Conservation (phyloP, 2,329 filamentous ascomycete genomes). For the Sporothrix brasiliensis region DNA sequence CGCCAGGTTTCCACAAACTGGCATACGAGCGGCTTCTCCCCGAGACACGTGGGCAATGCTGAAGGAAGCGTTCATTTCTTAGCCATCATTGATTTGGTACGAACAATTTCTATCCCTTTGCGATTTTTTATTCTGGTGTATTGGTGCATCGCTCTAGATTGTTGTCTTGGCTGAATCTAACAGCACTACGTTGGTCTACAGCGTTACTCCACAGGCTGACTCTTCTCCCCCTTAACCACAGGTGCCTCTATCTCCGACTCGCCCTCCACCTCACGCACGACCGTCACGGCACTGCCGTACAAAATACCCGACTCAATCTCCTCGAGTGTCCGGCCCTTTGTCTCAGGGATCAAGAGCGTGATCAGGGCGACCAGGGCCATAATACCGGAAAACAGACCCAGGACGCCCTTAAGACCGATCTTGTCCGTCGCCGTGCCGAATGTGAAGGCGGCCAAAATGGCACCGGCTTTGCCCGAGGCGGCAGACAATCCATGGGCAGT, state of each 20-base stretch:
- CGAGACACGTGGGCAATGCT: background rate
- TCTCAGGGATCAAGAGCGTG: background rate
- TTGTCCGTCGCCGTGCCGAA: slow-evolving; percentile 21
- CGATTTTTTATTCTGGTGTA: background rate
- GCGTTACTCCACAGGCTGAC: background rate
- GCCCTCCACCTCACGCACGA: background rate
- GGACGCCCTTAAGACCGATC: slow-evolving; percentile 19
- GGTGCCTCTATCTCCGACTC: background rate
- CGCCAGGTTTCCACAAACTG: background rate
- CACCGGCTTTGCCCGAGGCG: slow-evolving; percentile 47
- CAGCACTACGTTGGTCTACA: background rate
- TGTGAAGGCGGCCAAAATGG: slow-evolving; percentile 48
- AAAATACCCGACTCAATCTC: background rate
- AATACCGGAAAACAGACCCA: slow-evolving; percentile 20
- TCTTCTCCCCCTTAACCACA: background rate
- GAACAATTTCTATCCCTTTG: background rate
- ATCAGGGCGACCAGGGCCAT: slow-evolving; percentile 2
- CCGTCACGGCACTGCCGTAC: background rate
- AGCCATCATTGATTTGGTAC: background rate
- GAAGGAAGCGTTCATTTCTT: background rate
- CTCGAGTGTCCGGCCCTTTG: background rate
- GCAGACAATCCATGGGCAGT: slow-evolving; percentile 4
- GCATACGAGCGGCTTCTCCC: background rate
- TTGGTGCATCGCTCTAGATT: background rate
- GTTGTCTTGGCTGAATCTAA: background rate